phyloP scores from a whole-genome alignment of 2,329 filamentous ascomycete genomes.

The Talaromyces sp. region DNA sequence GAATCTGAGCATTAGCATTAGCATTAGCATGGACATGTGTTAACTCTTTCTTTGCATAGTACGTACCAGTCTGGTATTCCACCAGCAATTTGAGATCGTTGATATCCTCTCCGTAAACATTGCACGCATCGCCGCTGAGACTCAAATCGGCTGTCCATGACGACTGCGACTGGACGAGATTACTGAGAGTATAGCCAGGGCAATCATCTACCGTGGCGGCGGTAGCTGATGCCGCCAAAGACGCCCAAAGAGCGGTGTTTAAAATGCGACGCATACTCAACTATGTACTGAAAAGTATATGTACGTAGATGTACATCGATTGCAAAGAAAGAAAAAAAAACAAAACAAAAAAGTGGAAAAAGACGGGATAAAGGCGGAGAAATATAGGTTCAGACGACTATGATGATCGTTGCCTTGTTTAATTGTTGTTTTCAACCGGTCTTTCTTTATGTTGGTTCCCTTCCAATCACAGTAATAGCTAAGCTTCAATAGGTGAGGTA shows the following conservation, averaged over 20 bases:
- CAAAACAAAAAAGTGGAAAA: too few species aligned
- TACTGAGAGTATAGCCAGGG: constrained; percentile 36
- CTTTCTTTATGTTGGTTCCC: background rate
- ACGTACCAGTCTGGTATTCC: constrained; percentile 47
- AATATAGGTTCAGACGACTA: background rate
- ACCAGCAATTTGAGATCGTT: constrained; percentile 54
- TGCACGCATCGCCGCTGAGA: constrained; percentile 63
- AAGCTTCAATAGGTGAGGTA: background rate
- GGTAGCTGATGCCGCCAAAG: background rate
- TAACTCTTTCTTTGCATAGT: constrained; percentile 15
- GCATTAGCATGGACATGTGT: background rate
- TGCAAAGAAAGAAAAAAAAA: background rate
- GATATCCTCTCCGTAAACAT: constrained; percentile 57
- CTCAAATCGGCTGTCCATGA: constrained; percentile 54
- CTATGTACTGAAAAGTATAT: background rate
- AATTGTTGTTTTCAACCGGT: background rate
- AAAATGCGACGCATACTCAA: background rate
- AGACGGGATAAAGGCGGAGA: background rate
- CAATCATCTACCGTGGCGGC: constrained; percentile 18
- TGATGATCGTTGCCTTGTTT: background rate
- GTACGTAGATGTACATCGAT: background rate
- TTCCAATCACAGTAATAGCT: background rate
- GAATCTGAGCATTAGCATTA: background rate
- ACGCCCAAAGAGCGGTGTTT: background rate
- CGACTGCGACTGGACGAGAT: constrained; percentile 36